Conservation (phyloP, 768 basidiomycete species). For the Boletus patriciae region DNA sequence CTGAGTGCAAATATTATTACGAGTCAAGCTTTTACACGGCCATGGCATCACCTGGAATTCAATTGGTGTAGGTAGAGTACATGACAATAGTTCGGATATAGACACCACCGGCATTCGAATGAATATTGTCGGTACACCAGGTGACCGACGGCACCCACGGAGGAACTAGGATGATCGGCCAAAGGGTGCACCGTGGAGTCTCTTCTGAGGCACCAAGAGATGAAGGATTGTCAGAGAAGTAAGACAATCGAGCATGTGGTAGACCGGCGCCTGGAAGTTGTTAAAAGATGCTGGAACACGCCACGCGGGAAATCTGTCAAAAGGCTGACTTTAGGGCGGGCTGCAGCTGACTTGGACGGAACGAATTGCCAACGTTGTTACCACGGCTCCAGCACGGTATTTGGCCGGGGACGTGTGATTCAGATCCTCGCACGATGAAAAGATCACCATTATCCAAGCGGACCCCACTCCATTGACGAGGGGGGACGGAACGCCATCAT, state of each 20-base stretch:
- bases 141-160: slow-evolving; percentile 59
- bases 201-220: slow-evolving; percentile 57
- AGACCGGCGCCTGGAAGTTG: slow-evolving; percentile 53
- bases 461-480: not conserved
- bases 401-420: no score
- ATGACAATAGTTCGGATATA: not conserved
- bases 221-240: slow-evolving; percentile 46
- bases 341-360: not conserved
- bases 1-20: not conserved
- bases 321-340: slow-evolving; percentile 48
- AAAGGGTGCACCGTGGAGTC: slow-evolving; percentile 51
- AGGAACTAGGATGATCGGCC: slow-evolving; percentile 51
- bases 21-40: not conserved
- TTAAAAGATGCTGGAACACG: slow-evolving; percentile 56
- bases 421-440: not conserved
- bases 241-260: slow-evolving; percentile 58
- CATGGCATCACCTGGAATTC: not conserved
- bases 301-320: not conserved
- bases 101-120: not conserved
- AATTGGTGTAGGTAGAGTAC: not conserved
- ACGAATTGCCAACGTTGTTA: not conserved
- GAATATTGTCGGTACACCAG: slow-evolving; percentile 53
- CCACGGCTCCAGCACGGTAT: not conserved
- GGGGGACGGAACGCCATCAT: not conserved
- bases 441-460: not conserved